Base-by-base conservation (phyloP, 176 grass and related monocot species). In the Alloteropsis semialata region DNA sequence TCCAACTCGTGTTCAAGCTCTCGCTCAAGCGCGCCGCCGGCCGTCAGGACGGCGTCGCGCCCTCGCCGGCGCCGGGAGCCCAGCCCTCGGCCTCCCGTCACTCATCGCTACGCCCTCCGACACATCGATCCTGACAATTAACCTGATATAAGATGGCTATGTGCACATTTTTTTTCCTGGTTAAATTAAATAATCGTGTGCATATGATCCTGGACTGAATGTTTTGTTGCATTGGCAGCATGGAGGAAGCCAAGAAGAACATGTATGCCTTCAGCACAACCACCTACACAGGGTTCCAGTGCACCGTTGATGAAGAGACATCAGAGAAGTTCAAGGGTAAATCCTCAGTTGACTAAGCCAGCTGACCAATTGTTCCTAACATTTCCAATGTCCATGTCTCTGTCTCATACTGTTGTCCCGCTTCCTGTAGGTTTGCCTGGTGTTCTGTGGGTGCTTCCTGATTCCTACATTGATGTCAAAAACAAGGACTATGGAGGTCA, bases 201-300 rank as follows among this genome's bases (percentile, higher is more conserved):
- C n/a, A 48, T 8, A 25, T 8, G 10, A 14, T 13, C 53, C 48
- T 76, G 17, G 28, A 55, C 51, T 80, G 48, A 82, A 9, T 38
- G 17, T 50, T 37, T 65, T 6, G 6, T 72, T 87, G 27, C 12
- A 5, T 57, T 82, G 18, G 42, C 86, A 97, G 94, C 79, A 97
- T 97, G 89, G 94, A 97, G 88, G 94, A 97, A 82, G 94, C 91
- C 19, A 97, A 94, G 94, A 97, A 94, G 79, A 94, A 97, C 86
- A 90, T 97, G 94, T 97, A 97, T 80, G 91, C 94, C 30, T 97
- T 97, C 58, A 97, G 94, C 84, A 94, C 94, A 3, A 94, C 94
- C 50, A 97, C 94, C 19, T 97, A 97, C 58, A 97, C 94, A 0
- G 94, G 94, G 33, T 97, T 97, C 84, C 94, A 97, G 34, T 97